Base-by-base conservation (phyloP, 1,284 basidiomycete species). In the Boletus smithii region DNA sequence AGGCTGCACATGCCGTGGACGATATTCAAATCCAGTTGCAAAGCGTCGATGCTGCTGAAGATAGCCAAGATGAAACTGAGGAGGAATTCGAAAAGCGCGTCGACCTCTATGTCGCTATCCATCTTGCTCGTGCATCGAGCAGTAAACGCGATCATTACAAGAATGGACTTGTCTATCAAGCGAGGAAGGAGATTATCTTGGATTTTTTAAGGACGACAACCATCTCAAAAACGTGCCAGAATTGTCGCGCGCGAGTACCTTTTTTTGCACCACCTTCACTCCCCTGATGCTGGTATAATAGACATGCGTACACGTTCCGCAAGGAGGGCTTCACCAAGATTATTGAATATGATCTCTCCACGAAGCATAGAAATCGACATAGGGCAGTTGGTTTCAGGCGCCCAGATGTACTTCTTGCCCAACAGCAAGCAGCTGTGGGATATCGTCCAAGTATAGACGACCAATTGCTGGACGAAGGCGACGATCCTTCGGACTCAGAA, bases 271-370 rank as follows among this genome's bases (percentile, higher is more conserved):
- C 23, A 29, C 16, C 36, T 35, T 43, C 44, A 23, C 23, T 29
- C 3, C 20, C 4, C 33, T 59, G 33, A 57, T 30, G n/a, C 14
- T 40, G 5, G 24, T 32, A 26, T 41, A 29, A 52, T 45, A 95
- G 93, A n/a, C 72, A 79, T 60, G 84, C 78, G 2, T 92, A 91
- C 62, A 89, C 90, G 0, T 91, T 92, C 69, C 85, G 95, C 50
- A 97, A 95, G 67, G 97, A 99, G 65, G 93, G 91, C 1, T 80
- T 91, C 63, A 90, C 91, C 50, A 98, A 97, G 71, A 81, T 99
- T 54, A 88, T 98, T 65, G 95, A 98, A 70, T 90, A 91, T 60
- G 93, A 94, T 59, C 77, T 98, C 24, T 76, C 89, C 2, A 48
- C 69, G 6, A 95, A 94, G 69, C 88, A 95, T 63, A 90, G 89